A percentile compares a stretch with the other conserved stretches of the same genome.
phyloP scores from a whole-genome alignment of 2,329 filamentous ascomycete genomes.

The Fusarium chlamydosporum region DNA sequence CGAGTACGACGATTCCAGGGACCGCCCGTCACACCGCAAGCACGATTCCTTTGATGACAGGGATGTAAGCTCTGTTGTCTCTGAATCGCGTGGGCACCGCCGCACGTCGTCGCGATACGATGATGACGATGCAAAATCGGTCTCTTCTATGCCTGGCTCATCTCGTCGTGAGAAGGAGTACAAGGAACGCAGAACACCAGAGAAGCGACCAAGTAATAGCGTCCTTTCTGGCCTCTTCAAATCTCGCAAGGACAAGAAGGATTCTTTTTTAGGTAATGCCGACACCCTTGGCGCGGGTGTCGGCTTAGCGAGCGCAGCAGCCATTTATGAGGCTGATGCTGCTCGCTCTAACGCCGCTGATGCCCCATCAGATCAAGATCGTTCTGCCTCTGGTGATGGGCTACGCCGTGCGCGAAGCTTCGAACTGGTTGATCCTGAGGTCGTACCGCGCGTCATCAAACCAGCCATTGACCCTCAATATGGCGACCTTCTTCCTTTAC shows the following conservation, averaged over 20 bases:
- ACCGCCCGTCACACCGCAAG: slow-evolving; percentile 58
- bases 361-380: slow-evolving; percentile 58
- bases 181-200: slow-evolving; percentile 51
- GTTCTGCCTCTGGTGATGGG: slow-evolving; percentile 47
- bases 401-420: slow-evolving; percentile 46
- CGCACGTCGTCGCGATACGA: slow-evolving; percentile 58
- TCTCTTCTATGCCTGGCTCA: slow-evolving; percentile 56
- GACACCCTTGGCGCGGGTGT: slow-evolving; percentile 78
- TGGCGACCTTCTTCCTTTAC: slow-evolving; percentile 74
- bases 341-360: slow-evolving; percentile 64
- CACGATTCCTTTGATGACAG: slow-evolving; percentile 60
- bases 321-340: slow-evolving; percentile 58
- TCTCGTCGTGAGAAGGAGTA: slow-evolving; percentile 54
- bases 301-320: slow-evolving; percentile 70
- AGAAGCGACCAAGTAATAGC: slow-evolving; percentile 59
- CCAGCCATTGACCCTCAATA: slow-evolving; percentile 76
- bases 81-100: slow-evolving; percentile 57
- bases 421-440: slow-evolving; percentile 69
- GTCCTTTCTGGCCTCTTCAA: slow-evolving; percentile 67
- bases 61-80: slow-evolving; percentile 66
- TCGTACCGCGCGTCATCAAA: slow-evolving; percentile 70
- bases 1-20: slow-evolving; percentile 53
- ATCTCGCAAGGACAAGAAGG: slow-evolving; percentile 59
- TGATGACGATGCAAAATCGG: slow-evolving; percentile 64
- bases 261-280: slow-evolving; percentile 81